Evolutionary conservation across 1,284 basidiomycete genomes (phyloP), one percentile per base, ranked within the genome.

Genomic region (Apiotrichum laibachii): DNA sequence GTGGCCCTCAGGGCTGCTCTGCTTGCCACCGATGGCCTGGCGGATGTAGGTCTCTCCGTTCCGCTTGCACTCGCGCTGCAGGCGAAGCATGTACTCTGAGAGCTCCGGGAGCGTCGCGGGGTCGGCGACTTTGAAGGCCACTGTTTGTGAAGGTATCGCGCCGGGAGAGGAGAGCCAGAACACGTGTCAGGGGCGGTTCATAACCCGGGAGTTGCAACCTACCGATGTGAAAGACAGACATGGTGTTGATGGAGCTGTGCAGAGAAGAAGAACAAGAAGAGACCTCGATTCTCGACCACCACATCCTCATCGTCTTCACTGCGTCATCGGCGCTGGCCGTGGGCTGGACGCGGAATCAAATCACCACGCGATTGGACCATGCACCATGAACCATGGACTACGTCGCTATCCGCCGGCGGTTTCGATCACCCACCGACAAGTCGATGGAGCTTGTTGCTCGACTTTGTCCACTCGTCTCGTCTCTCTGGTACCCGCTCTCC

Each of bases 101-200:
- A 77, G 59, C 1, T 53, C 34, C 13, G 57, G 49, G 15, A 68
- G 55, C 18, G 52, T 40, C 10, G 60, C 34, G 2, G 64, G 31
- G 21, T 65, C 57, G 8, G 61, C 47, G 50, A 65, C 59, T 50
- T 70, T 70, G 70, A 77, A 75, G 7, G 73, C 64, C 60, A 77
- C 75, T 76, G 57, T 3, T 7, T 48, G 22, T 33, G 26, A 8
- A 42, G 18, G 18, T n/a, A 42, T 19, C 26, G 13, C 2, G 7
- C 26, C 13, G 34, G 15, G 33, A 48, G 26, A 31, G 63, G 66
- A 0, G 68, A 72, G 44, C 45, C 62, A 2, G 67, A 70, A 49
- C 63, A 64, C 2, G 48, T 59, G 18, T 54, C 61, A 16, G 72
- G 73, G 50, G 31, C 4, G 3, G 26, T 7, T 31, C 26, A 31